Base-by-base conservation (phyloP, 2,329 filamentous ascomycete genomes). In the Byssothecium circinans region DNA sequence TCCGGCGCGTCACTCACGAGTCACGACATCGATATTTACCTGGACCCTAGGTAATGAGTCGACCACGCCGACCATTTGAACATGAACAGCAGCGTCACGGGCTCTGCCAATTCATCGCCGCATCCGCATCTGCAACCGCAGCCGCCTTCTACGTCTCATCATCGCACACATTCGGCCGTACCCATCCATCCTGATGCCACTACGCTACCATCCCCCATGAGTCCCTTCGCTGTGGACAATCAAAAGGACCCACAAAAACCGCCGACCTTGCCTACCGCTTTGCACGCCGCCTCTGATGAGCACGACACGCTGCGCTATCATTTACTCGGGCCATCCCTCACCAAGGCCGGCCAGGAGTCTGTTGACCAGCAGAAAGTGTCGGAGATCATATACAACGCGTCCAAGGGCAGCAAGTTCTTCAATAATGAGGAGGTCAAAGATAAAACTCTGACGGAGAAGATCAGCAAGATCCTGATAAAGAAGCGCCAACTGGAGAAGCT, bases 331-430 rank as follows among this genome's bases (percentile, higher is more conserved):
- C 92, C 91, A 0, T 96, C 91, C 5, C 76, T 97, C 43, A 92
- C 91, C 18, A 99, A 99, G 71, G 89, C 91, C 23, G 94, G 94
- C 1, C 91, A 97, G 68, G 90, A 95, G 64, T 79, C 83, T 14
- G 92, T 97, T n/a, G 90, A 99, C 62, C 94, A 97, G 74, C 81
- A 81, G 54, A 95, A 94, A 76, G 91, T 99, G 41, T 95, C 91
- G 2, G 91, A 97, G 61, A 86, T 97, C 58, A 99, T 99, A 50
- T 97, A 96, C 74, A 90, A 95, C 69, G 91, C 91, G 10, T 96
- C 91, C 14, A 96, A 95, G 68, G 94, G 94, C 39, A 95, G 90
- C 57, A 96, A 96, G 69, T 99, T 87, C 75, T 99, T 97, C 79
- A 89, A 87, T 58, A 89, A 91, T 50, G 94, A 99, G 70, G 87